A percentile compares a stretch with the other conserved stretches of the same genome.
phyloP scores from a whole-genome alignment of 441 rosid species.

The Macaranga tanarius region DNA sequence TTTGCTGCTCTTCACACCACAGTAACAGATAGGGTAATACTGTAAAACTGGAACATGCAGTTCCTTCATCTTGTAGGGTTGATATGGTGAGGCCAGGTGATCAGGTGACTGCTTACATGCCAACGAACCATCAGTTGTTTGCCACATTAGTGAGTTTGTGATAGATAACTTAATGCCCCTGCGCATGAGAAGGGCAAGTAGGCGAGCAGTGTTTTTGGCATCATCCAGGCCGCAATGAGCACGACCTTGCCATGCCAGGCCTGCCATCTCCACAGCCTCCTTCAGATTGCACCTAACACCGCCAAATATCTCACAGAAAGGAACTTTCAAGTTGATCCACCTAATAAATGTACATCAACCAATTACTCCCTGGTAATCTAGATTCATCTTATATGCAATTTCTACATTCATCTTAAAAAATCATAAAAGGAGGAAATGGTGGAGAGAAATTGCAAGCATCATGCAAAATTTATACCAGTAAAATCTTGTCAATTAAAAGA shows the following conservation, averaged over 20 bases:
- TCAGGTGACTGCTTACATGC: constrained; percentile 39
- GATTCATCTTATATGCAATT: not conserved
- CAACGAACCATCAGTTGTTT: constrained; percentile 36
- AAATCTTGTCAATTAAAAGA: not conserved
- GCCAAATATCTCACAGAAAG: constrained; percentile 58
- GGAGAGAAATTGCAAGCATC: not conserved
- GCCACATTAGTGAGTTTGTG: constrained; percentile 60
- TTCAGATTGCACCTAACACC: constrained; percentile 55
- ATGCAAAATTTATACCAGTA: too few relatives aligned
- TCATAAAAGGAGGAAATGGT: not conserved
- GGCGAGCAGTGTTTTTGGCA: constrained; percentile 68
- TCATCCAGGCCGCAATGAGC: constrained; percentile 72
- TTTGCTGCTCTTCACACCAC: constrained; percentile 67
- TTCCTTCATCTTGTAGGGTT: constrained; percentile 35
- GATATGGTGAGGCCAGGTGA: constrained; percentile 25
- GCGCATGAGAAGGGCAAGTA: constrained; percentile 57
- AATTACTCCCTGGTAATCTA: not conserved
- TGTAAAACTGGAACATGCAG: constrained; percentile 36
- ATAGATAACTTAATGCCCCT: constrained; percentile 56
- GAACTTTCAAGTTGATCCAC: constrained; percentile 76
- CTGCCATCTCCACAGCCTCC: constrained; percentile 67
- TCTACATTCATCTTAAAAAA: not conserved
- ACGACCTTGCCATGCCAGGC: constrained; percentile 67
- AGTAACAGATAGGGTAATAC: constrained; percentile 49
- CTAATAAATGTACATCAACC: constrained; percentile 26